Evolutionary conservation across 2,329 filamentous ascomycete species (phyloP).

Genomic region (Shiraia sp.): DNA sequence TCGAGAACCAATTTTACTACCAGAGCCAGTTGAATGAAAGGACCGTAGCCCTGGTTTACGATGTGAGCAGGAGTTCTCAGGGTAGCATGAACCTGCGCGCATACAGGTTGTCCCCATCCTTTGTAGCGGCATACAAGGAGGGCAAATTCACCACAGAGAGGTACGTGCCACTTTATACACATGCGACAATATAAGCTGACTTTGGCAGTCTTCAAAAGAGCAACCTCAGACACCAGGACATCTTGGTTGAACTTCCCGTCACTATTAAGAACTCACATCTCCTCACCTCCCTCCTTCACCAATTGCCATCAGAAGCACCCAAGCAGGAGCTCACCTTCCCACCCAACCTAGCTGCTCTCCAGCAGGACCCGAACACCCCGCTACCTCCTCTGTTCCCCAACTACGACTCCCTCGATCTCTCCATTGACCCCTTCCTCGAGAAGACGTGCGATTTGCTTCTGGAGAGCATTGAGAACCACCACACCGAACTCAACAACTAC

Average conservation of each 20-base stretch:
- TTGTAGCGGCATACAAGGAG: constrained; percentile 94
- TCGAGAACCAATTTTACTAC: constrained; percentile 98
- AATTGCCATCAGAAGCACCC: constrained; percentile 72
- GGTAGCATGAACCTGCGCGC: constrained; percentile 87
- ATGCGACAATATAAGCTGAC: constrained; percentile 12
- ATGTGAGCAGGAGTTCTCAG: constrained; percentile 92
- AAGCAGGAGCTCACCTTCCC: constrained; percentile 74
- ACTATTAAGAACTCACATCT: constrained; percentile 96
- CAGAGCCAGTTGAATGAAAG: constrained; percentile 88
- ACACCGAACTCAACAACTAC: constrained; percentile 99
- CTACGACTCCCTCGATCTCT: constrained; percentile 85
- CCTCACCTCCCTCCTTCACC: constrained; percentile 92
- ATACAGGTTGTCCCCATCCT: constrained; percentile 83
- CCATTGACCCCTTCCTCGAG: constrained; percentile 96
- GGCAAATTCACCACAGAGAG: constrained; percentile 95
- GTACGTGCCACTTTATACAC: constrained; percentile 59
- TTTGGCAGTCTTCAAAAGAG: constrained; percentile 81
- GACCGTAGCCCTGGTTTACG: constrained; percentile 88
- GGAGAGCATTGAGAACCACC: constrained; percentile 96
- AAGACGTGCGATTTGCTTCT: constrained; percentile 96
- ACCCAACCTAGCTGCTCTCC: constrained; percentile 76
- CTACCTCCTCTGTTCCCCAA: constrained; percentile 78
- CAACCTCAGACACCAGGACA: constrained; percentile 90
- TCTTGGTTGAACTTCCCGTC: constrained; percentile 87
- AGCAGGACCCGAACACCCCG: constrained; percentile 63